Percentiles rank a stretch among this genome's conserved stretches.
Evolutionary conservation across 768 basidiomycete species (phyloP).

Genomic region (Cystofilobasidium ferigula): DNA sequence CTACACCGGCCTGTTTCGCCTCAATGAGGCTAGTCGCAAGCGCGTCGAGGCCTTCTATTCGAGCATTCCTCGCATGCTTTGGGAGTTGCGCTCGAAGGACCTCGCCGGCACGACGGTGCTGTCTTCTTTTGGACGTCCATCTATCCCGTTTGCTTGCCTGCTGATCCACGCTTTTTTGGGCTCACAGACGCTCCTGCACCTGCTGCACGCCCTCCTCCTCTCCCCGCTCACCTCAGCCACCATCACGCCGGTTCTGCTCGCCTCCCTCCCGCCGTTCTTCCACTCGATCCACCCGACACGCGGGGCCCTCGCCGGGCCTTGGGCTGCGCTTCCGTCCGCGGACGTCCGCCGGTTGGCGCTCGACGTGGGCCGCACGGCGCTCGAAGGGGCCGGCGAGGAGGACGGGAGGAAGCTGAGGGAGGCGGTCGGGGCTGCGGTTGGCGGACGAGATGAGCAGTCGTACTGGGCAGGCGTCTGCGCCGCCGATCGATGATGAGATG

Average conservation of each 20-base stretch:
- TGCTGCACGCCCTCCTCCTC: constrained; percentile 44
- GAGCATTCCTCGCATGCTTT: constrained; percentile 66
- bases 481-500: too few species aligned
- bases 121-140: background rate
- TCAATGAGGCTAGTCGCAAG: constrained; percentile 22
- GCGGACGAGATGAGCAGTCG: background rate
- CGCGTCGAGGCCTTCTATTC: constrained; percentile 52
- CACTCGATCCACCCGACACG: constrained; percentile 60
- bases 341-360: constrained; percentile 52
- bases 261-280: constrained; percentile 63
- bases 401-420: background rate
- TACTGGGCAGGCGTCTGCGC: background rate
- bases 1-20: constrained; percentile 47
- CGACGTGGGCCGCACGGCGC: constrained; percentile 44
- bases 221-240: constrained; percentile 13
- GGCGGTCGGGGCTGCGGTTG: constrained; percentile 1
- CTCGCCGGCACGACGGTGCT: constrained; percentile 53
- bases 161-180: constrained; percentile 9
- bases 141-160: constrained; percentile 36
- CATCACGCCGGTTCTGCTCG: constrained; percentile 40
- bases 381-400: constrained; percentile 7
- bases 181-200: constrained; percentile 44
- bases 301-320: constrained; percentile 67
- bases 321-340: constrained; percentile 49
- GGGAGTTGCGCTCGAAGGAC: constrained; percentile 65